Base-by-base conservation (phyloP, 352 stramenopile species). In the Phytophthora uliginosa region DNA sequence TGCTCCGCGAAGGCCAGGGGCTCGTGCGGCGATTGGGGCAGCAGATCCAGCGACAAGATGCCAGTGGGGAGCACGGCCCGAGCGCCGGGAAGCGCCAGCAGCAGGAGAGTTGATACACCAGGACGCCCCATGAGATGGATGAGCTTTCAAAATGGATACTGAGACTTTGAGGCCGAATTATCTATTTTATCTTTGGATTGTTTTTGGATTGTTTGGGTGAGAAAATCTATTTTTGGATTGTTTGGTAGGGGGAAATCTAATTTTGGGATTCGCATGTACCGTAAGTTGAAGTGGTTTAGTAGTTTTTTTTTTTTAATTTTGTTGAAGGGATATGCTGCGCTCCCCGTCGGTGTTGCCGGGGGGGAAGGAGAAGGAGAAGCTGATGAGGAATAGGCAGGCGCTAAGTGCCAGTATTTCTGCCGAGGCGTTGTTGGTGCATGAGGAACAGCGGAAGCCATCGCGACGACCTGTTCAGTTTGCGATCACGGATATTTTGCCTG, bases 11-110 rank as follows among this genome's bases (percentile, higher is more conserved):
- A 87, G 54, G 50, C 45, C 47, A 74, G 73, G 42, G 82, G 63
- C 45, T 68, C 55, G 20, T 63, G 48, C 0, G 52, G 28, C 0
- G 67, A 63, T 61, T 76, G 63, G 24, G 69, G 63, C 4, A 78
- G 63, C 40, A 90, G 45, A 20, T 84, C 70, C 42, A 92, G 73
- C 40, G 77, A 83, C 18, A 88, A 51, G 18, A 74, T 38, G 12
- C 78, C 84, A 10, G 77, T 88, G 24, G 84, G 82, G 15, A 92
- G 64, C 52, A 92, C 84, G 13, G 56, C 67, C 0, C 48, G 10
- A 4, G 51, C 79, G 10, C 53, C 31, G 8, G 62, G 72, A 7
- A 85, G 59, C 63, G 59, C 45, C 40, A 70, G 54, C 57, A 79
- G 59, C 13, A 78, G 10, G 9, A 66, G 13, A 13, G 12, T 36